These are phyloP conservation scores for Fusarium odoratissimum DNA, from an alignment of 2,329 filamentous ascomycete genomes.

Conservation along the genomic window DNA sequence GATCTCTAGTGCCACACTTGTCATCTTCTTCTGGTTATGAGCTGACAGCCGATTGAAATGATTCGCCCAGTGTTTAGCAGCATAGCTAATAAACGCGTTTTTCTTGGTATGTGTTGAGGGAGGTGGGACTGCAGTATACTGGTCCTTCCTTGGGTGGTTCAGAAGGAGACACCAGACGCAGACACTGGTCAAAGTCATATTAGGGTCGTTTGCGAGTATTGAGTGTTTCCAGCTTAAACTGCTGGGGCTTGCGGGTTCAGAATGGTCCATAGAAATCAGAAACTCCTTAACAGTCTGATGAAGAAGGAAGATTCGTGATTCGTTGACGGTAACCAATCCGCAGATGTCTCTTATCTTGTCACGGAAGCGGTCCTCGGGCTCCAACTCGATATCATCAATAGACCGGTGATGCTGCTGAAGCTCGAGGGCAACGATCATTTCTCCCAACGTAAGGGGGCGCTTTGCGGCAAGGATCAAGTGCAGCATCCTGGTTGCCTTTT, in stretches of 20 bases:
- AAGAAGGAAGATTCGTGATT: background rate
- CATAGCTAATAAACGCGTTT: background rate
- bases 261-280: rapidly evolving
- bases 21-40: background rate
- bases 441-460: background rate
- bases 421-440: background rate
- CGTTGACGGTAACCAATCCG: background rate
- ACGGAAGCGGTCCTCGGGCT: background rate
- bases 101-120: background rate
- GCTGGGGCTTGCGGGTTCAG: rapidly evolving
- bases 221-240: background rate
- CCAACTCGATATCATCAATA: background rate
- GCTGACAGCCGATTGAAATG: rapidly evolving
- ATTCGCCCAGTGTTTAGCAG: background rate
- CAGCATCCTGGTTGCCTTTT: no score
- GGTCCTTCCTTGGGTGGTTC: rapidly evolving
- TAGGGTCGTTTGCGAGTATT: rapidly evolving
- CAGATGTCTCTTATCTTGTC: background rate
- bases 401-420: background rate
- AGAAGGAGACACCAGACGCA: background rate
- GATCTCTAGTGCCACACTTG: rapidly evolving
- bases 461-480: no score
- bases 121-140: rapidly evolving
- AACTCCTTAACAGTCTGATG: background rate
- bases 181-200: rapidly evolving